Evolutionary conservation across 345 rosid species (phyloP).

Genomic region (Salix udensis): DNA sequence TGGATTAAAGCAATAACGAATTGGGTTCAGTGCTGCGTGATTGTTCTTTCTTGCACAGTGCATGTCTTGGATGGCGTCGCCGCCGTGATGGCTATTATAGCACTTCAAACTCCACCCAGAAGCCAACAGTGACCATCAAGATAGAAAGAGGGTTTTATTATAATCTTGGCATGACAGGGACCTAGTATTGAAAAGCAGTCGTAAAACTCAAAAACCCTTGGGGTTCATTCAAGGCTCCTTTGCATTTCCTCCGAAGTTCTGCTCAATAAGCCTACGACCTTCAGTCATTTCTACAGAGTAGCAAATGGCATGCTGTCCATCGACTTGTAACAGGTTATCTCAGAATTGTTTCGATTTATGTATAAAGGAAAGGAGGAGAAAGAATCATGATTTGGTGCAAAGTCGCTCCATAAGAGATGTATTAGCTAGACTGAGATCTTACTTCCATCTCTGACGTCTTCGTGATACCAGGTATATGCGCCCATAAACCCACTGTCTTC

Average conservation of each 20-base stretch:
- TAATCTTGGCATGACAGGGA: not conserved
- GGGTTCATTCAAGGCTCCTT: not conserved
- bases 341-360: not conserved
- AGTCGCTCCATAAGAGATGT: not conserved
- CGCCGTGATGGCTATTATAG: not conserved
- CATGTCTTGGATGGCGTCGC: too few species aligned
- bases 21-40: not conserved
- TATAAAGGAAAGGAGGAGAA: conserved; percentile 6
- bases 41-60: not conserved
- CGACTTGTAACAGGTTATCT: not conserved
- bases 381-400: conserved; percentile 25
- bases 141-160: not conserved
- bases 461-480: conserved; percentile 78
- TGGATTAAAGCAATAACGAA: too few species aligned
- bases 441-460: conserved; percentile 45
- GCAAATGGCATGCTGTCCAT: not conserved
- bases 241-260: not conserved
- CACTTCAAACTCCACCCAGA: not conserved
- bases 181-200: not conserved
- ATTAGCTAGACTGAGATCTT: conserved; percentile 5
- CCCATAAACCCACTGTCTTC: conserved; percentile 86
- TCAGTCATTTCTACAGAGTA: not conserved
- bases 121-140: not conserved
- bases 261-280: not conserved
- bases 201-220: not conserved